Percentiles rank a stretch among this genome's conserved stretches.
Evolutionary conservation across 352 stramenopile species (phyloP).

Genomic region (Phytophthora constricta): DNA sequence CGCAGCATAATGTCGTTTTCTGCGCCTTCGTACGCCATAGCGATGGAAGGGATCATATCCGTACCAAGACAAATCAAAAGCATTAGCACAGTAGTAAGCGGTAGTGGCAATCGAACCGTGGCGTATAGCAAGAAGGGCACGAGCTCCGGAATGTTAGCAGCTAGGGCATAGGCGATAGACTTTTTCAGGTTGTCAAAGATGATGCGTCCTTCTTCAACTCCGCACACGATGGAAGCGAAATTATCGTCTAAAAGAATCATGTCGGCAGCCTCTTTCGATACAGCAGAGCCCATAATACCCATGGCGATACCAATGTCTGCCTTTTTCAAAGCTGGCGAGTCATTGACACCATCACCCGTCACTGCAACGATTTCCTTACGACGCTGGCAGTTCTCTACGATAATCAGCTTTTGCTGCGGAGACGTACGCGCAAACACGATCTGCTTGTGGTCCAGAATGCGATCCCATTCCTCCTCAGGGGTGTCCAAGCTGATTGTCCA

Average conservation of each 20-base stretch:
- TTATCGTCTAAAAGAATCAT: slow-evolving; percentile 98
- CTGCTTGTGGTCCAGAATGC: slow-evolving; percentile 84
- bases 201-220: slow-evolving; percentile 95
- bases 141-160: slow-evolving; percentile 92
- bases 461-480: slow-evolving; percentile 84
- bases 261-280: slow-evolving; percentile 95
- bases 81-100: slow-evolving; percentile 92
- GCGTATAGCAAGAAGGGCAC: slow-evolving; percentile 88
- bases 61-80: slow-evolving; percentile 92
- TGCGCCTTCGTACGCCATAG: slow-evolving; percentile 91
- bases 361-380: slow-evolving; percentile 92
- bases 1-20: slow-evolving; percentile 92
- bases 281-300: slow-evolving; percentile 97
- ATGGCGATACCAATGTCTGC: slow-evolving; percentile 99
- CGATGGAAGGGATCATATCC: slow-evolving; percentile 94
- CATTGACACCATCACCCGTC: slow-evolving; percentile 98
- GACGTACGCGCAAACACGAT: slow-evolving; percentile 97
- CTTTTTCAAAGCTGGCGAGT: slow-evolving; percentile 96
- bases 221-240: slow-evolving; percentile 96
- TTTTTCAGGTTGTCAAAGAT: slow-evolving; percentile 98
- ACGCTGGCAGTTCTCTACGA: slow-evolving; percentile 93
- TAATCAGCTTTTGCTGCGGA: slow-evolving; percentile 95
- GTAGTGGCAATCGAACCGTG: slow-evolving; percentile 85
- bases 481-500: slow-evolving; percentile 85
- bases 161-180: slow-evolving; percentile 92